Evolutionary conservation across 768 basidiomycete species (phyloP).

Genomic region (Xerocomellus dryophilus): DNA sequence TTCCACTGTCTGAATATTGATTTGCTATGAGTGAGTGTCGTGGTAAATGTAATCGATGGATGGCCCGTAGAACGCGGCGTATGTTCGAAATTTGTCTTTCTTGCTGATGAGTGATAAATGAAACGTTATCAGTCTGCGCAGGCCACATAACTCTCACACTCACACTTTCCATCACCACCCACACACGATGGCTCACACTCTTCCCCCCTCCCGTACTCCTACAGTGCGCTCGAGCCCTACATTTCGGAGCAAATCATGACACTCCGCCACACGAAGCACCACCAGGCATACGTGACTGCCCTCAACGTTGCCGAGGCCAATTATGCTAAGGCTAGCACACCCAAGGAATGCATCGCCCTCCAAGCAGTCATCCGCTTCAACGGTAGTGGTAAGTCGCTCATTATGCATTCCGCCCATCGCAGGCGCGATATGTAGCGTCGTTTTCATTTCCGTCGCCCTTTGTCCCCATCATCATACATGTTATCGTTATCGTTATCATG

Average conservation of each 20-base stretch:
- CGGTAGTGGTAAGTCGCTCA: constrained; percentile 76
- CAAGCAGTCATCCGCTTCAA: constrained; percentile 95
- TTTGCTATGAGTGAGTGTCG: not conserved
- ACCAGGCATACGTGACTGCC: constrained; percentile 90
- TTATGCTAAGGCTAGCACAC: constrained; percentile 61
- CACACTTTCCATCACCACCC: constrained; percentile 6
- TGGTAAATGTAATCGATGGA: not conserved
- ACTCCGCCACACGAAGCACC: constrained; percentile 93
- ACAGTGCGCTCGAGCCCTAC: constrained; percentile 91
- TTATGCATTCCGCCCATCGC: not conserved
- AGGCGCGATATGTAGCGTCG: not conserved
- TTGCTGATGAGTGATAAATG: constrained; percentile 9
- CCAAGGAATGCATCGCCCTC: constrained; percentile 82
- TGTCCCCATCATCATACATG: not conserved
- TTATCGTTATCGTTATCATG: constrained; percentile 16
- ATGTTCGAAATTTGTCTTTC: not conserved
- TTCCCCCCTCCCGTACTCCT: constrained; percentile 76
- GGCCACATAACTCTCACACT: not conserved
- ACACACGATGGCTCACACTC: constrained; percentile 45
- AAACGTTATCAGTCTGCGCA: not conserved
- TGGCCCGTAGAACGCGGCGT: not conserved
- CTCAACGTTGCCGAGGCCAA: constrained; percentile 86
- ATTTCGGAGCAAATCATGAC: constrained; percentile 91
- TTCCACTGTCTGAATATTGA: constrained; percentile 37
- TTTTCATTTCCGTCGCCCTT: not conserved